Evolutionary conservation across 1,284 basidiomycete genomes (phyloP).

Genomic region (Coriolopsis trogii): DNA sequence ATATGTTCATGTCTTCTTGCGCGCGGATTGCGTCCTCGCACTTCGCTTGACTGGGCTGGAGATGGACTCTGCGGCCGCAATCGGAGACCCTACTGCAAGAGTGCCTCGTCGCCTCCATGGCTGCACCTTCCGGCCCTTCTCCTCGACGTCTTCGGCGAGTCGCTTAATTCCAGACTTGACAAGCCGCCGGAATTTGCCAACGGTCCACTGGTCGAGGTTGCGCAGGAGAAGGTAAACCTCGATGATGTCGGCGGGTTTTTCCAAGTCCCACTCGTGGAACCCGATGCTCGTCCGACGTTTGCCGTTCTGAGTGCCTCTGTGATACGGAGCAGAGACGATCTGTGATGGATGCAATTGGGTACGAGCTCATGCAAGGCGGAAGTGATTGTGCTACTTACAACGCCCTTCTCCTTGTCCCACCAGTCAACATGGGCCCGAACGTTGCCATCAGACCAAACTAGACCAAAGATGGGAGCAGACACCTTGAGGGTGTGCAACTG

Average conservation of each 20-base stretch:
- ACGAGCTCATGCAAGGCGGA: conserved; percentile 4
- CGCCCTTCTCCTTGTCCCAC: conserved; percentile 41
- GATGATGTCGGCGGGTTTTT: conserved; percentile 47
- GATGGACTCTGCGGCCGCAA: conserved; percentile 33
- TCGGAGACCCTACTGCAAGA: conserved; percentile 24
- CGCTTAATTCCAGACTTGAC: conserved; percentile 38
- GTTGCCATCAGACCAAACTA: conserved; percentile 54
- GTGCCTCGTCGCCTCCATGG: conserved; percentile 53
- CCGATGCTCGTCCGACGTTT: too few relatives aligned
- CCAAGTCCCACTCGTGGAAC: conserved; percentile 55
- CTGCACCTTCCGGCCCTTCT: conserved; percentile 35
- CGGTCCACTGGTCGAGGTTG: conserved; percentile 57
- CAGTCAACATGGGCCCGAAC: conserved; percentile 61
- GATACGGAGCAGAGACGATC: conserved; percentile 54
- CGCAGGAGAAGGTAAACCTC: conserved; percentile 54
- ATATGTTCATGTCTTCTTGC: not conserved
- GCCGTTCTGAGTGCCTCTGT: too few relatives aligned
- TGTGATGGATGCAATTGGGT: conserved; percentile 32
- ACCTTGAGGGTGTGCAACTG: conserved; percentile 53
- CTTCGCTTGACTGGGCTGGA: conserved; percentile 19
- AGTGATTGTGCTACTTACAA: conserved; percentile 35
- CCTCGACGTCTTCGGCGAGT: conserved; percentile 38
- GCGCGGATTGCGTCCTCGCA: not conserved
- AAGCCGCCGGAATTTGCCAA: conserved; percentile 11
- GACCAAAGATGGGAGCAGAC: conserved; percentile 51